Evolutionary conservation across 139 green algal species (phyloP).

Genomic region (Coccomyxa sp.): DNA sequence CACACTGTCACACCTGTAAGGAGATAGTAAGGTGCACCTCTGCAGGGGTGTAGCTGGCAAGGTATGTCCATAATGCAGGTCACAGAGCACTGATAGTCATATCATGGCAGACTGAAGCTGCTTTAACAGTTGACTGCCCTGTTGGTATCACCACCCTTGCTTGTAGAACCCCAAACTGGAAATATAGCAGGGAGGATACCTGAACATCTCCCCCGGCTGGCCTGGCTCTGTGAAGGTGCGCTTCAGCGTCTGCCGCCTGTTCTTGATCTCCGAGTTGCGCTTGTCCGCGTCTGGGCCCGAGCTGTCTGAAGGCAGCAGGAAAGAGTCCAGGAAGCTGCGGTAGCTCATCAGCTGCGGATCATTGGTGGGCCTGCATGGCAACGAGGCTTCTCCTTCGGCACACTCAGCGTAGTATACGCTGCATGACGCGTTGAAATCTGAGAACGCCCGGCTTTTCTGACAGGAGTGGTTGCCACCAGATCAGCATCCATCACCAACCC

Average conservation of each 20-base stretch:
- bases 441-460: not conserved
- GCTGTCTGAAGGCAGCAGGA: slow-evolving; percentile 21
- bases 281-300: not conserved
- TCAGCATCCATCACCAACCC: not conserved
- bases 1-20: too few relatives aligned
- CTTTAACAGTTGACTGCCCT: too few relatives aligned
- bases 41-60: too few relatives aligned
- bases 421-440: not conserved
- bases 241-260: slow-evolving; percentile 22
- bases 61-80: too few relatives aligned
- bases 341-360: slow-evolving; percentile 49
- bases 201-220: slow-evolving; percentile 40
- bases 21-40: too few relatives aligned
- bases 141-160: too few relatives aligned
- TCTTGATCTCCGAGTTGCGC: slow-evolving; percentile 24
- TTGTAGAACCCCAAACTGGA: too few relatives aligned
- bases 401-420: not conserved
- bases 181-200: too few relatives aligned
- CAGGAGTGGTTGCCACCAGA: not conserved
- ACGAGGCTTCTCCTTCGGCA: not conserved
- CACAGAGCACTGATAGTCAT: too few relatives aligned
- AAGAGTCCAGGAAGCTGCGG: slow-evolving; percentile 37
- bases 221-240: slow-evolving; percentile 28
- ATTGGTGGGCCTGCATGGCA: slow-evolving; percentile 20
- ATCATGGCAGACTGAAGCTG: too few relatives aligned